These are phyloP conservation scores for Pseudogymnoascus pannorum DNA, from an alignment of 2,329 filamentous ascomycete genomes.

Conservation along the genomic window DNA sequence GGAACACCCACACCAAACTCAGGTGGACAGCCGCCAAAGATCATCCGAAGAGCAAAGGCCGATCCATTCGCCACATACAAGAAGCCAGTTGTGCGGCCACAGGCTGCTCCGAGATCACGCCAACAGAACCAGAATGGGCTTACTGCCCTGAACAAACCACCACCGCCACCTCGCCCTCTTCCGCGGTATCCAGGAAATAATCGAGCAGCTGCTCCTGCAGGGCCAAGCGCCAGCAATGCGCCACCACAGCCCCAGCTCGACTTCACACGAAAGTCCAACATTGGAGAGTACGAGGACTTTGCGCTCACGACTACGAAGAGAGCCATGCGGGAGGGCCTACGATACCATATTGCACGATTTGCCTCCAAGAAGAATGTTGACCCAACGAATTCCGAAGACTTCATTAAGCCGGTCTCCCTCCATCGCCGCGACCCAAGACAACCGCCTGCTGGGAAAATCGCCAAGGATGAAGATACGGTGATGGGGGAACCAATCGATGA, in stretches of 20 bases:
- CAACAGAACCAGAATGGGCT: slow-evolving; percentile 17
- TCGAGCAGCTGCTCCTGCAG: slow-evolving; percentile 10
- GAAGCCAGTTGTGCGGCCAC: slow-evolving; percentile 36
- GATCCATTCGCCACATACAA: slow-evolving; percentile 61
- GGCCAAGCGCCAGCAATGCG: slow-evolving; percentile 31
- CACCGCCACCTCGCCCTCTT: slow-evolving; percentile 15
- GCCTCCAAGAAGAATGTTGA: slow-evolving; percentile 56
- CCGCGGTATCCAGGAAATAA: slow-evolving; percentile 10
- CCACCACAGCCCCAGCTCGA: slow-evolving; percentile 44
- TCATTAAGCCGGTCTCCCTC: slow-evolving; percentile 78
- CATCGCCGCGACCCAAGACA: slow-evolving; percentile 81
- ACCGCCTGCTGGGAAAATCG: slow-evolving; percentile 53
- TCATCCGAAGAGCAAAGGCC: slow-evolving; percentile 42
- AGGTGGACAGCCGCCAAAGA: slow-evolving; percentile 36
- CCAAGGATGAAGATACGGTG: slow-evolving; percentile 48
- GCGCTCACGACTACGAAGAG: slow-evolving; percentile 80
- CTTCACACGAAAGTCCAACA: slow-evolving; percentile 48
- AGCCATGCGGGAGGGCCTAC: slow-evolving; percentile 68
- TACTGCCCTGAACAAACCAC: slow-evolving; percentile 10
- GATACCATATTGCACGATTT: slow-evolving; percentile 83
- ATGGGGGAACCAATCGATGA: slow-evolving; percentile 41
- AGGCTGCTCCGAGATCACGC: slow-evolving; percentile 16
- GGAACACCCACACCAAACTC: slow-evolving; percentile 40
- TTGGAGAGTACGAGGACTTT: slow-evolving; percentile 41
- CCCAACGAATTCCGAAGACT: slow-evolving; percentile 63